These are phyloP conservation scores for Erodium moschatum DNA, from an alignment of 441 rosid genomes.

Conservation along the genomic window DNA sequence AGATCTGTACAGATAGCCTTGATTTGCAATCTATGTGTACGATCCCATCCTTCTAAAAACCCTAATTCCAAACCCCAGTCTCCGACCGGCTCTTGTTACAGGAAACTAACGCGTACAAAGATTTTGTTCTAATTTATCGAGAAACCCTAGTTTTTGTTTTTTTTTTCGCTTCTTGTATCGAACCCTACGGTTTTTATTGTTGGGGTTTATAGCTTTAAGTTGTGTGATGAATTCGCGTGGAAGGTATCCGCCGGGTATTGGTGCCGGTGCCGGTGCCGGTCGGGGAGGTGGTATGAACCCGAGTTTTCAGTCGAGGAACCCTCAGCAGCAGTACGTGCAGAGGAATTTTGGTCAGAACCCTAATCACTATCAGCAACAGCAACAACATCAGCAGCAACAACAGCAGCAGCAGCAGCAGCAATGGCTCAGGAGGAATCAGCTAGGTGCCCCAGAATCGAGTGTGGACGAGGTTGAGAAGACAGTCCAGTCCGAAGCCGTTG, in stretches of 20 bases:
- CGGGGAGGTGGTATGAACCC: conserved; percentile 53
- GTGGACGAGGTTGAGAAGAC: conserved; percentile 75
- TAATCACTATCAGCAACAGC: conserved; percentile 31
- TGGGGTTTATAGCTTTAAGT: conserved; percentile 2
- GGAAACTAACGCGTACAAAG: not conserved
- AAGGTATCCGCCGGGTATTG: conserved; percentile 87
- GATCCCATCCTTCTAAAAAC: not conserved
- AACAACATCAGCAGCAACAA: conserved; percentile 35
- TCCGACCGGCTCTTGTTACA: not conserved
- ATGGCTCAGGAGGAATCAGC: conserved; percentile 66
- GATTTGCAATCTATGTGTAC: not conserved
- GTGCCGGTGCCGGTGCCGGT: conserved; percentile 66
- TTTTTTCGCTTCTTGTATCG: not conserved
- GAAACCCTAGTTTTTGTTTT: not conserved
- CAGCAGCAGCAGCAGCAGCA: conserved; percentile 42
- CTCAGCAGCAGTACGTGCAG: conserved; percentile 67
- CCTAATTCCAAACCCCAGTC: not conserved
- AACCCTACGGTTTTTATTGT: conserved; percentile 9
- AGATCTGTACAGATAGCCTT: conserved; percentile 3
- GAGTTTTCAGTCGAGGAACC: conserved; percentile 47
- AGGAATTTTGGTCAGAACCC: conserved; percentile 48
- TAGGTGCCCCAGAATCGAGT: conserved; percentile 32
- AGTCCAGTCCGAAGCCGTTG: conserved; percentile 64
- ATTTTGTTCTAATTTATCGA: not conserved
- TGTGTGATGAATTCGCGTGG: conserved; percentile 31